Evolutionary conservation across 306 rosid genomes (phyloP), one percentile per base, ranked within the genome.

Genomic region (Clitoria ternatea): DNA sequence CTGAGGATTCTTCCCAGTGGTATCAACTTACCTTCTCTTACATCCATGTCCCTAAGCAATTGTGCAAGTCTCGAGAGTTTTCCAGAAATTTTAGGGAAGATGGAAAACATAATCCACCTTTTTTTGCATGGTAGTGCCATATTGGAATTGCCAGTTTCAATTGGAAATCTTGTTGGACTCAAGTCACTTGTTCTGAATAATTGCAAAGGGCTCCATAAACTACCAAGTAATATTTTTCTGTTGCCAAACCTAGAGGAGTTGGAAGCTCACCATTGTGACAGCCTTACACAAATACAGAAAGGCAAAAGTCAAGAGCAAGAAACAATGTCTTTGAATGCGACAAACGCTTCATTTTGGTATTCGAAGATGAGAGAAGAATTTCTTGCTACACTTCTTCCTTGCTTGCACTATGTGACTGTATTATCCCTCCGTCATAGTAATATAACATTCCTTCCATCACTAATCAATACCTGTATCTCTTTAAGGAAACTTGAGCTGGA

Each of bases 111-210:
- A 19, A 26, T 6, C 0, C 3, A 9, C 8, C 11, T 69, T 37
- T 12, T 0, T 39, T 43, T 71, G 33, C 0, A 3, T 6, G 24
- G 14, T n/a, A 43, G 22, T 4, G 23, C 23, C 2, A 29, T 57
- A 57, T 6, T n/a, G 2, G 48, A 22, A 23, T 59, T 71, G 32
- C 68, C 76, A 3, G 43, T 18, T 35, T 71, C 68, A 22, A 29
- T 71, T 57, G 53, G 27, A 54, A 43, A 23, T 54, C 42, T 69
- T 53, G 49, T n/a, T 6, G 65, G 65, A 42, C 64, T 69, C 7
- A 4, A 54, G 0, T 1, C 13, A n/a, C 27, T 69, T 9, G 0
- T 0, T 37, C 4, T 69, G 8, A 7, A 8, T 3, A 0, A 14
- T 1, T 49, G 56, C 56, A 7, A 2, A 0, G 8, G 8, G 27